Percentiles rank a stretch among this genome's conserved stretches.
Evolutionary conservation across 208 protist species (phyloP).

Genomic region (Leishmania guyanensis): DNA sequence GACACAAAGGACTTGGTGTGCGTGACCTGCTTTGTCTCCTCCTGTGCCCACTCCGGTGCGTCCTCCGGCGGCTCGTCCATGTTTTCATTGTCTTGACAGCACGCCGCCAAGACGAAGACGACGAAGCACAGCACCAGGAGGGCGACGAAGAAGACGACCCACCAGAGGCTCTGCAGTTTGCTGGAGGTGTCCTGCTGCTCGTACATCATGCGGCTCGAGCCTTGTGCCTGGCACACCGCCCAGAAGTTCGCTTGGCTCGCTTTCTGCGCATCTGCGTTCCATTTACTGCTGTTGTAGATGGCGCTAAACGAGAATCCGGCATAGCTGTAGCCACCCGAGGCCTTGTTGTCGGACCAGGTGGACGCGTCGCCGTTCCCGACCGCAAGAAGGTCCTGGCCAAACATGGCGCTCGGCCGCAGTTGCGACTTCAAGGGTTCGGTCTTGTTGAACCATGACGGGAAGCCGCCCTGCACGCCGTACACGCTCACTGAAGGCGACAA

Average conservation of each 20-base stretch:
- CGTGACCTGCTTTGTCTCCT: constrained; percentile 22
- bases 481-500: neutral
- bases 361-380: constrained; percentile 19
- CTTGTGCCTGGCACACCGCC: constrained; percentile 39
- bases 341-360: constrained; percentile 41
- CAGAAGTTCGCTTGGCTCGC: constrained; percentile 24
- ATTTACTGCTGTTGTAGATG: constrained; percentile 10
- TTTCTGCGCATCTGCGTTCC: constrained; percentile 4
- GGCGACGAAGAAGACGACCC: constrained; percentile 37
- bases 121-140: constrained; percentile 34
- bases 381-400: constrained; percentile 25
- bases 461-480: constrained; percentile 7
- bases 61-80: constrained; percentile 61
- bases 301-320: constrained; percentile 12
- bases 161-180: constrained; percentile 35
- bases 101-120: constrained; percentile 28
- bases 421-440: neutral
- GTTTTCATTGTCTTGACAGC: constrained; percentile 51
- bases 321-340: constrained; percentile 39
- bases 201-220: constrained; percentile 18
- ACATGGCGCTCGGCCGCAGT: constrained; percentile 23
- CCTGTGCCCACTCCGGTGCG: constrained; percentile 46
- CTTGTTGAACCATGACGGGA: constrained; percentile 17
- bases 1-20: constrained; percentile 40
- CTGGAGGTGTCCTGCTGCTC: constrained; percentile 27